These are phyloP conservation scores for Zoysia matrella DNA, from an alignment of 202 grass and related monocot genomes.

Conservation along the genomic window DNA sequence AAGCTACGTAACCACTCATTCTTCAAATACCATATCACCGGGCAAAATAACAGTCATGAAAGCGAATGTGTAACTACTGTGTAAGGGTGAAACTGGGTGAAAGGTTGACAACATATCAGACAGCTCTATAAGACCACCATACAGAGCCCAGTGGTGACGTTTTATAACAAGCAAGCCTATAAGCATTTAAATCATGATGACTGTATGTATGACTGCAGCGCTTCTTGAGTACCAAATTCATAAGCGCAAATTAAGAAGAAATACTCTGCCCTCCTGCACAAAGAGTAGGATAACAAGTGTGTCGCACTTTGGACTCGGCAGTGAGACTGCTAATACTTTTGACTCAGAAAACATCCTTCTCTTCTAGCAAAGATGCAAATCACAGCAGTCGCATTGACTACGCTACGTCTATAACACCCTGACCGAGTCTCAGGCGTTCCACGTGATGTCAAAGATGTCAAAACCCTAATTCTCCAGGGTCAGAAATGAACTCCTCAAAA, in stretches of 20 bases:
- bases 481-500: neutral
- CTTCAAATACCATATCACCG: constrained; percentile 4
- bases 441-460: neutral
- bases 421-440: neutral
- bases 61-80: neutral
- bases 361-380: constrained; percentile 5
- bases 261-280: neutral
- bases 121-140: constrained; percentile 11
- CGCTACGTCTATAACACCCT: neutral
- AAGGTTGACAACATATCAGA: neutral
- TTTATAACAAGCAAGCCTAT: neutral
- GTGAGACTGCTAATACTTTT: neutral
- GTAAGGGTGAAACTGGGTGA: neutral
- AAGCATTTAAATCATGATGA: constrained; percentile 2
- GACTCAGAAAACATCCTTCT: constrained; percentile 12
- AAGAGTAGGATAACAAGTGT: neutral
- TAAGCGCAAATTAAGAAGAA: constrained; percentile 4
- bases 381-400: neutral
- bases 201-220: neutral
- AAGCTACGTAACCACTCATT: neutral
- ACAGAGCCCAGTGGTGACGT: neutral
- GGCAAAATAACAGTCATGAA: neutral
- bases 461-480: constrained; percentile 53
- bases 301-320: neutral
- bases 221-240: neutral